phyloP scores from a whole-genome alignment of 2,329 filamentous ascomycete species.

The Fusarium foetens region DNA sequence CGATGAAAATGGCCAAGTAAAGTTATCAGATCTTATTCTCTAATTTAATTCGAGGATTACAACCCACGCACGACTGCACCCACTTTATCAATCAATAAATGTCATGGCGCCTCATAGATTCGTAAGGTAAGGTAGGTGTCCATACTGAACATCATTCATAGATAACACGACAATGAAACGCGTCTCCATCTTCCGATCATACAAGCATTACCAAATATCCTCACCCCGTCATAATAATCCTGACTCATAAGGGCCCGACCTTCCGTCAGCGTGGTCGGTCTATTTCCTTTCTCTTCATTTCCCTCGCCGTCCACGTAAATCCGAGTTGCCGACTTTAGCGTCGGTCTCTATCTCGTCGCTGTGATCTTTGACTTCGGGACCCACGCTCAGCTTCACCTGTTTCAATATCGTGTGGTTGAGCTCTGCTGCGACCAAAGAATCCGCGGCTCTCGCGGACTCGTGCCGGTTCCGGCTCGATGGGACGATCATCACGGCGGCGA shows the following conservation, averaged over 20 bases:
- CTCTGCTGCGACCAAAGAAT: conserved; percentile 45
- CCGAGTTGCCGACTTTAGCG: conserved; percentile 32
- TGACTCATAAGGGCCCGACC: conserved; percentile 38
- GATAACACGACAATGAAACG: conserved; percentile 29
- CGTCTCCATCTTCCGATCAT: conserved; percentile 12
- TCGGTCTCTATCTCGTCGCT: conserved; percentile 37
- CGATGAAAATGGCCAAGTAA: conserved; percentile 41
- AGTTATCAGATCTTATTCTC: conserved; percentile 43
- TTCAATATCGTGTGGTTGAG: conserved; percentile 47
- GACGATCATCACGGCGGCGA: conserved; percentile 27
- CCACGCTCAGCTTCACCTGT: conserved; percentile 37
- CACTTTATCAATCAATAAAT: conserved; percentile 33
- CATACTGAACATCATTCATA: conserved; percentile 17
- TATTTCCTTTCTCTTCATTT: neutral
- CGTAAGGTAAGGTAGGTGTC: neutral
- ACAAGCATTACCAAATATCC: neutral
- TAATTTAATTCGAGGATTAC: conserved; percentile 15
- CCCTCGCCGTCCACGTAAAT: conserved; percentile 9
- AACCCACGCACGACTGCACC: conserved; percentile 7
- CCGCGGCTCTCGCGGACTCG: conserved; percentile 43
- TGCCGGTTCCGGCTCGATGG: conserved; percentile 44
- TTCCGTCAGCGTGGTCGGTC: conserved; percentile 1
- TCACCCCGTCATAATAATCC: conserved; percentile 7
- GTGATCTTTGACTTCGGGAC: conserved; percentile 35
- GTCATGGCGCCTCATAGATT: conserved; percentile 5